Evolutionary conservation across 2,329 filamentous ascomycete genomes (phyloP).

Genomic region (Venturia nashicola): DNA sequence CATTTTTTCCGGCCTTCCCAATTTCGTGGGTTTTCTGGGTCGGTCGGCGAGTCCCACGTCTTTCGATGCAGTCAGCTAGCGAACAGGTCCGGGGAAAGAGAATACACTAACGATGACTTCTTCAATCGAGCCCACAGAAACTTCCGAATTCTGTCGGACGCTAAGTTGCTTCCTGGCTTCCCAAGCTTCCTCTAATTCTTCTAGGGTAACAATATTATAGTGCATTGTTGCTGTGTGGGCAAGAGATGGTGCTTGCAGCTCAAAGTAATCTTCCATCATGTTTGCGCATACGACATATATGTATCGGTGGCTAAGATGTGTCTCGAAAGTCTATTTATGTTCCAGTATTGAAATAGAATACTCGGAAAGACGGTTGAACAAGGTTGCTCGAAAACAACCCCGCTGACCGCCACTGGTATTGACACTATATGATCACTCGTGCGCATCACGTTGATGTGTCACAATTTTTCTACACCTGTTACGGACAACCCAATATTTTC

Average conservation of each 20-base stretch:
- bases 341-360: neutral
- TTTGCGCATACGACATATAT: neutral
- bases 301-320: neutral
- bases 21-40: slow-evolving; percentile 35
- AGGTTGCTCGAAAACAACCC: neutral
- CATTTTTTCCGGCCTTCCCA: slow-evolving; percentile 32
- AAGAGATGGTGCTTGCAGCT: neutral
- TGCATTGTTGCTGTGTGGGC: neutral
- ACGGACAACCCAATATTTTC: neutral
- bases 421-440: neutral
- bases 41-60: slow-evolving; percentile 25
- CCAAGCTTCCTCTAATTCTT: slow-evolving; percentile 4
- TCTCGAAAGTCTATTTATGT: neutral
- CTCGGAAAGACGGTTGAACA: neutral
- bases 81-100: no score
- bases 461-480: neutral
- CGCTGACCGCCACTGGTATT: neutral
- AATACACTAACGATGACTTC: neutral
- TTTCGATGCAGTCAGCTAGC: neutral
- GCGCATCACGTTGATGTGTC: neutral
- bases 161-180: neutral
- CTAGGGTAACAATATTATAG: neutral
- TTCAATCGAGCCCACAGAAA: neutral
- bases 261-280: neutral
- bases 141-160: neutral